Evolutionary conservation across 2,329 filamentous ascomycete species (phyloP).

Genomic region (Aschersonia sp.): DNA sequence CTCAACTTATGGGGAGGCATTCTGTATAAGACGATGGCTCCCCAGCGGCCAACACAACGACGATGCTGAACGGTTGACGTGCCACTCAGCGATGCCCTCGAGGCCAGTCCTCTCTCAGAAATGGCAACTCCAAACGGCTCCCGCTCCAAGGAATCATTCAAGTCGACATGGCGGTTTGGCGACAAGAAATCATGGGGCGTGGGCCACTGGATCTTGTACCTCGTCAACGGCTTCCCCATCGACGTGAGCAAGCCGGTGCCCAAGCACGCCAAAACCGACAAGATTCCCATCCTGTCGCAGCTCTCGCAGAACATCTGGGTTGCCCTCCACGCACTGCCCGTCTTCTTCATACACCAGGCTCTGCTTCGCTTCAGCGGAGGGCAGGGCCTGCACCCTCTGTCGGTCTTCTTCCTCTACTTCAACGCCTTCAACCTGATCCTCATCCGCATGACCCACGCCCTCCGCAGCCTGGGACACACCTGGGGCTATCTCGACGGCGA

Average conservation of each 20-base stretch:
- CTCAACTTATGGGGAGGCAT: neutral
- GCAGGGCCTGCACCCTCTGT: neutral
- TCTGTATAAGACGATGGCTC: too few relatives aligned
- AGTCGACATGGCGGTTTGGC: constrained; percentile 1
- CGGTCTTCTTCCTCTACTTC: constrained; percentile 1
- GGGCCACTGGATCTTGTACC: constrained; percentile 1
- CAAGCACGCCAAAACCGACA: constrained; percentile 1
- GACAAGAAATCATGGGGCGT: neutral
- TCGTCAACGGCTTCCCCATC: neutral
- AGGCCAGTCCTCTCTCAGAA: too few relatives aligned
- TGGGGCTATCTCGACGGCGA: constrained; percentile 29
- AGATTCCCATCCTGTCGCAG: constrained; percentile 18
- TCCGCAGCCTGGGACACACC: constrained; percentile 19
- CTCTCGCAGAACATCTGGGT: constrained; percentile 23
- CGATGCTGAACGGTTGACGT: too few relatives aligned
- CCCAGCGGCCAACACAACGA: too few relatives aligned
- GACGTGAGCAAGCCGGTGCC: neutral
- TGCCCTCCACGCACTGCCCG: constrained; percentile 19
- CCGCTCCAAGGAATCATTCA: constrained; percentile 1
- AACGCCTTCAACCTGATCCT: constrained; percentile 3
- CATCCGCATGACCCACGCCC: neutral
- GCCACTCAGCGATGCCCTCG: too few relatives aligned
- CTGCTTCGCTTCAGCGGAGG: neutral
- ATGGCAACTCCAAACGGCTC: neutral
- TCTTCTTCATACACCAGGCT: constrained; percentile 21